Evolutionary conservation across 2,329 filamentous ascomycete genomes (phyloP), one percentile per base, ranked within the genome.

Genomic region (Cyphellophora europaea): DNA sequence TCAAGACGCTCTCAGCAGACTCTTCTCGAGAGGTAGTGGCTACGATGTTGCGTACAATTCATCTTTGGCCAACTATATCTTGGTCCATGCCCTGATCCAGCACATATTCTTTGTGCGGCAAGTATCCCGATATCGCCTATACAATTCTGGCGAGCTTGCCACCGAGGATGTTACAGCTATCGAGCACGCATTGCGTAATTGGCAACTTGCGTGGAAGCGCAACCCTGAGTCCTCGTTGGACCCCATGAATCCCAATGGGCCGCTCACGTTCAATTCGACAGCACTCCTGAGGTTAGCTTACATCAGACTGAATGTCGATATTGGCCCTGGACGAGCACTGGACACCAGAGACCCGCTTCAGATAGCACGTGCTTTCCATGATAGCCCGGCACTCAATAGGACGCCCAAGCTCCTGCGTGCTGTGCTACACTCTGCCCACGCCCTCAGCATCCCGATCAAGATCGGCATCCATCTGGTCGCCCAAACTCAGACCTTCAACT

Each of bases 11-110:
- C 41, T 59, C 6, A 29, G 42, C 4, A 15, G 34, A 44, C 50
- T 12, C 40, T 55, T 18, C 27, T 40, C 40, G 11, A 27, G 36
- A 12, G 21, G 21, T 8, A 35, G 23, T 5, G 17, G 19, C 5
- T 39, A 29, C 18, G 33, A 40, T 12, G 35, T 19, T 16, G 45
- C 11, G 38, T 53, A 31, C 41, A 53, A 25, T 38, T 57, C 56
- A 5, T 74, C 75, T 0, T 56, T 82, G 5, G 80, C 79, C 1
- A 80, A 80, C 47, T 83, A 85, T 44, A 71, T 82, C 5, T 62
- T 86, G 19, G 79, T 85, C 3, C 79, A 84, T 49, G 79, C 78
- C 3, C 54, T 86, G 15, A 69, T 84, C 8, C 80, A 85, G 48
- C 78, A 83, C 42, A 77, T 85, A 11, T 84, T 79, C 52, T 63